Evolutionary conservation across 768 basidiomycete species (phyloP).

Genomic region (Basidioascus undulatus): DNA sequence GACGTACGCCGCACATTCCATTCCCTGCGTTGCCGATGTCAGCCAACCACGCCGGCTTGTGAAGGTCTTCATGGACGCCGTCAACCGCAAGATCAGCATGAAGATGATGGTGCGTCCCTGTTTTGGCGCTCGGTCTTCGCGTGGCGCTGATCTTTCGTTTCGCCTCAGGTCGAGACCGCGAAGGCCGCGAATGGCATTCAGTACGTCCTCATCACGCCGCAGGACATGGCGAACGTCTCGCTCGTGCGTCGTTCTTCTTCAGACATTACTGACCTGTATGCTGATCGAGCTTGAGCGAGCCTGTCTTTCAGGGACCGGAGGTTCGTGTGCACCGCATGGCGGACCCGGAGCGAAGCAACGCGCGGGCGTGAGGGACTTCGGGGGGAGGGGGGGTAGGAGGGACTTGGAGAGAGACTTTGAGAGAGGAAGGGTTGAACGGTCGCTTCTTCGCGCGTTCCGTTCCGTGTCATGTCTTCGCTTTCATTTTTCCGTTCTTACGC

Average conservation of each 20-base stretch:
- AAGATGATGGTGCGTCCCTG: conserved; percentile 54
- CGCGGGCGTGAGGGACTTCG: too few relatives aligned
- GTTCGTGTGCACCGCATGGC: conserved; percentile 52
- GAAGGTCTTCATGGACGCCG: conserved; percentile 11
- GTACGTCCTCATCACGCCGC: conserved; percentile 79
- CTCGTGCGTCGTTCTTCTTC: conserved; percentile 12
- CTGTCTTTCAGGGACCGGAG: conserved; percentile 24
- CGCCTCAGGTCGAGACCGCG: conserved; percentile 59
- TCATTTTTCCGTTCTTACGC: too few relatives aligned
- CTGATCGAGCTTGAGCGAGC: too few relatives aligned
- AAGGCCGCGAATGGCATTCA: conserved; percentile 70
- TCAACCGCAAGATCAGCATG: conserved; percentile 60
- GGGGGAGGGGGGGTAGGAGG: too few relatives aligned
- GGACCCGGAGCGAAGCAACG: conserved; percentile 11
- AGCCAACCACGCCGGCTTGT: background rate
- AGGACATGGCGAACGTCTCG: conserved; percentile 49
- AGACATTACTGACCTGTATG: background rate
- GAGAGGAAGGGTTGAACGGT: too few relatives aligned
- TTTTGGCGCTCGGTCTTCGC: background rate
- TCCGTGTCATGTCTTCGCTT: too few relatives aligned
- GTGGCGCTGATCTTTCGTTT: conserved; percentile 1
- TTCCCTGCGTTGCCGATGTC: background rate
- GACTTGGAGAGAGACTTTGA: too few relatives aligned
- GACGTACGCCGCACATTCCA: conserved; percentile 55
- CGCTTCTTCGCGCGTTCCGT: too few relatives aligned